A percentile compares a stretch with the other conserved stretches of the same genome.
phyloP scores from a whole-genome alignment of 352 stramenopile species.

The Blastocystis sp. region DNA sequence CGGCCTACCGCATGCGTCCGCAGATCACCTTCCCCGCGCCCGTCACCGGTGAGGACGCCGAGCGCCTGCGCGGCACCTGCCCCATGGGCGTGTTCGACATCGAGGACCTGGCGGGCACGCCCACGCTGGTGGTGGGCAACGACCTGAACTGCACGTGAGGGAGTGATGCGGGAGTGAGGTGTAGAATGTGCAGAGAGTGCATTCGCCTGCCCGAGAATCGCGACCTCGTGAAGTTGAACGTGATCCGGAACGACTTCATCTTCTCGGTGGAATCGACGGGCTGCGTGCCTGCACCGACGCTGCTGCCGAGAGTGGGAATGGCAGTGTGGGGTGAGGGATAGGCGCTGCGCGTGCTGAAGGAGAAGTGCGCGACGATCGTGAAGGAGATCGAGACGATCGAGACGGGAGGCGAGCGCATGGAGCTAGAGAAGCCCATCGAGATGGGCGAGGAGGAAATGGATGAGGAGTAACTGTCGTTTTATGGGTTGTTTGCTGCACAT shows the following conservation, averaged over 20 bases:
- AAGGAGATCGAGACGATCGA: slow-evolving; percentile 52
- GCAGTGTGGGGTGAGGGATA: background rate
- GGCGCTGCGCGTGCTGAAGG: slow-evolving; percentile 54
- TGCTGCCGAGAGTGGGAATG: slow-evolving; percentile 48
- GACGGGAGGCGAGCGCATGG: background rate
- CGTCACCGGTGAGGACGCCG: slow-evolving; percentile 63
- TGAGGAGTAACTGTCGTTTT: slow-evolving; percentile 55
- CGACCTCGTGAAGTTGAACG: slow-evolving; percentile 70
- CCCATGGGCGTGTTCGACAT: slow-evolving; percentile 73
- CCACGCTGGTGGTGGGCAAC: background rate
- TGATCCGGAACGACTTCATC: slow-evolving; percentile 73
- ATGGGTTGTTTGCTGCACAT: slow-evolving; percentile 21
- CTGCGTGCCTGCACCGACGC: slow-evolving; percentile 31
- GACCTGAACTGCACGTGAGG: slow-evolving; percentile 66
- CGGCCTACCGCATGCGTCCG: slow-evolving; percentile 72
- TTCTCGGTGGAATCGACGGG: slow-evolving; percentile 73
- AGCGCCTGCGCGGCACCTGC: slow-evolving; percentile 58
- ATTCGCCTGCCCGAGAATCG: slow-evolving; percentile 71
- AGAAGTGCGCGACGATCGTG: slow-evolving; percentile 59
- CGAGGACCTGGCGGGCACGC: slow-evolving; percentile 65
- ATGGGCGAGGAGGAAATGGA: slow-evolving; percentile 21
- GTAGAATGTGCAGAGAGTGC: slow-evolving; percentile 73
- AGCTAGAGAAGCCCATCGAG: background rate
- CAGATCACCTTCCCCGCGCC: slow-evolving; percentile 60
- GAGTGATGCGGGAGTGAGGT: background rate